A percentile compares a stretch with the other conserved stretches of the same genome.
Evolutionary conservation across 1,284 basidiomycete genomes (phyloP).

Genomic region (Abortiporus biennis): DNA sequence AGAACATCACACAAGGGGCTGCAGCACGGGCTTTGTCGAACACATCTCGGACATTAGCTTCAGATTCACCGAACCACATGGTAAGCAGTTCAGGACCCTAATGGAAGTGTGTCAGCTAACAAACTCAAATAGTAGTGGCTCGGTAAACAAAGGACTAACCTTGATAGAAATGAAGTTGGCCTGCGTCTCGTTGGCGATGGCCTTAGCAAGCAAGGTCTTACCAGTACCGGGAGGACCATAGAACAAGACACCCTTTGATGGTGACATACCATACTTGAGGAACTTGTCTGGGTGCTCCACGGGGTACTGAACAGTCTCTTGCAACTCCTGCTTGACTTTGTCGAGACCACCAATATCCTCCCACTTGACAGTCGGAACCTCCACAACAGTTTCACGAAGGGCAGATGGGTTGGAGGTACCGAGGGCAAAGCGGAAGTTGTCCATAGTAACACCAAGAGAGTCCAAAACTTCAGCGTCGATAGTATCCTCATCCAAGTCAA

Average conservation of each 20-base stretch:
- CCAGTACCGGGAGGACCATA: slow-evolving; percentile 96
- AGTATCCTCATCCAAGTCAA: slow-evolving; percentile 90
- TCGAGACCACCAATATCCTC: slow-evolving; percentile 99
- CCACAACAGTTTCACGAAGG: slow-evolving; percentile 93
- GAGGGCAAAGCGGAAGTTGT: slow-evolving; percentile 96
- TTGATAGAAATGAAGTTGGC: slow-evolving; percentile 98
- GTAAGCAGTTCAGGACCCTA: slow-evolving; percentile 94
- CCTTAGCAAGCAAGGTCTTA: slow-evolving; percentile 94
- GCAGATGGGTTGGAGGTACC: slow-evolving; percentile 96
- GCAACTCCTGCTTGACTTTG: slow-evolving; percentile 98
- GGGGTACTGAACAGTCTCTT: slow-evolving; percentile 99
- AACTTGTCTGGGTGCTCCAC: slow-evolving; percentile 99
- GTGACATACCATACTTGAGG: slow-evolving; percentile 99
- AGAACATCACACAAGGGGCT: slow-evolving; percentile 99
- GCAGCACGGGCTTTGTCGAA: slow-evolving; percentile 99
- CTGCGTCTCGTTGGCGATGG: slow-evolving; percentile 99
- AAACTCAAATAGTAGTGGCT: background rate
- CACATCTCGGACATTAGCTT: slow-evolving; percentile 98
- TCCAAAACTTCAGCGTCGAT: slow-evolving; percentile 97
- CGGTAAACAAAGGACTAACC: slow-evolving; percentile 35
- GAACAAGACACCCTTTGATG: slow-evolving; percentile 97
- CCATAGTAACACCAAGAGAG: slow-evolving; percentile 94
- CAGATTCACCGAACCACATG: slow-evolving; percentile 99
- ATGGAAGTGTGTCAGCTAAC: background rate
- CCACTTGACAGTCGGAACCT: slow-evolving; percentile 96